A percentile compares a stretch with the other conserved stretches of the same genome.
phyloP scores from a whole-genome alignment of 768 basidiomycete species.

The Porpolomopsis calyptriformis region DNA sequence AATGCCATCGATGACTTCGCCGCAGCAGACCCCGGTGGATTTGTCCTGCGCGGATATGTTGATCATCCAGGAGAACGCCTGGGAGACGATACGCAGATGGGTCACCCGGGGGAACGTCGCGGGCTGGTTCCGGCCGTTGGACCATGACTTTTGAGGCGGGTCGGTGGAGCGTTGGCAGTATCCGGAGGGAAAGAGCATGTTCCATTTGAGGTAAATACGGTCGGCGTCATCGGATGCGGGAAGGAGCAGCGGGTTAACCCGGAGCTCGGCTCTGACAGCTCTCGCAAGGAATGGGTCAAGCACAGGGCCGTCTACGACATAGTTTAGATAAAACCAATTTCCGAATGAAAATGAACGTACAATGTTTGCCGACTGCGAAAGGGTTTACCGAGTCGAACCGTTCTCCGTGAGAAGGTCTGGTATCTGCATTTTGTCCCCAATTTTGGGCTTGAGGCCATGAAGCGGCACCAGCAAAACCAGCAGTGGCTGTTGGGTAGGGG shows the following conservation, averaged over 20 bases:
- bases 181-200: conserved; percentile 57
- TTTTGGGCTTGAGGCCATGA: background rate
- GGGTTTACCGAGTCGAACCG: conserved; percentile 18
- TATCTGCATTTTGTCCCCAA: background rate
- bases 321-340: background rate
- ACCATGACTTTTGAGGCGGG: conserved; percentile 50
- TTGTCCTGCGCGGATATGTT: conserved; percentile 33
- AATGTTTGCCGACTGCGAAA: conserved; percentile 24
- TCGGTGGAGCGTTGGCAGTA: conserved; percentile 57
- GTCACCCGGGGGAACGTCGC: conserved; percentile 55
- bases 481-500: conserved; percentile 12
- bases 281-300: conserved; percentile 48
- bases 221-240: conserved; percentile 34
- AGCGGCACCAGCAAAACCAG: background rate
- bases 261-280: conserved; percentile 35
- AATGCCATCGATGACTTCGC: conserved; percentile 51
- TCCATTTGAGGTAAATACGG: conserved; percentile 53
- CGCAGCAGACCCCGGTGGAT: conserved; percentile 53
- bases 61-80: conserved; percentile 46
- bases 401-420: conserved; percentile 6
- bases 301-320: conserved; percentile 52
- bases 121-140: conserved; percentile 49
- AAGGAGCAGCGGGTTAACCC: conserved; percentile 52
- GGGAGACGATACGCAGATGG: conserved; percentile 42
- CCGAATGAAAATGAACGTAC: conserved; percentile 16